Conservation (phyloP, 371 early-diverging fungal genomes). For the Mortierella sp. region DNA sequence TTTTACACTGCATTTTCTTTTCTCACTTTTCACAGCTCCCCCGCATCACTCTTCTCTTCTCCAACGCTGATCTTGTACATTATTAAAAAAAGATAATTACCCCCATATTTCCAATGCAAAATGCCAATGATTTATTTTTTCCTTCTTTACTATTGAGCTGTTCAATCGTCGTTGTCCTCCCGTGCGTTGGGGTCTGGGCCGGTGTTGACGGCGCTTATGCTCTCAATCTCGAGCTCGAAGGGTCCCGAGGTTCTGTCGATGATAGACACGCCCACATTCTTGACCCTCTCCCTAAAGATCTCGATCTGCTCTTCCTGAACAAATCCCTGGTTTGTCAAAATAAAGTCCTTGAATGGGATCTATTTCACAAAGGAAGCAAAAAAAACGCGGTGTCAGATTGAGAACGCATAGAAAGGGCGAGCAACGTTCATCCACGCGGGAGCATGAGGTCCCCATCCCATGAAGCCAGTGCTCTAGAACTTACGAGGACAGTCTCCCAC, state of each 20-base stretch:
- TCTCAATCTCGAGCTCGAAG: constrained; percentile 90
- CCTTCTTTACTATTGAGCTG: not conserved
- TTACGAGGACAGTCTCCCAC: constrained; percentile 92
- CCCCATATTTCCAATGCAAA: not conserved
- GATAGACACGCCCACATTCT: constrained; percentile 90
- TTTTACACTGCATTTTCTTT: not conserved
- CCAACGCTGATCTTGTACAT: constrained; percentile 11
- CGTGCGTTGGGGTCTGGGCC: constrained; percentile 39
- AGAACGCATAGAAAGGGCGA: not conserved
- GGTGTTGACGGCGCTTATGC: constrained; percentile 86
- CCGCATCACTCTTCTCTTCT: not conserved
- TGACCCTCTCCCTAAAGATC: constrained; percentile 87
- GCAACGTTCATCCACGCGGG: not conserved
- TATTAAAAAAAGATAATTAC: constrained; percentile 9
- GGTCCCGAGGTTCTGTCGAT: constrained; percentile 88
- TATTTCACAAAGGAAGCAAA: constrained; percentile 35
- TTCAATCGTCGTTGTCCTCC: constrained; percentile 17
- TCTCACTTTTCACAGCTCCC: not conserved
- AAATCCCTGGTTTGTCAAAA: constrained; percentile 89
- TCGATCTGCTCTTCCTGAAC: constrained; percentile 87
- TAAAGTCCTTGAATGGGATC: constrained; percentile 94
- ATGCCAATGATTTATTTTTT: constrained; percentile 8
- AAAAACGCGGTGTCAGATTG: not conserved
- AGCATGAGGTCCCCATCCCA: not conserved
- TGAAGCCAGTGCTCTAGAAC: not conserved